Percentiles rank a stretch among this genome's conserved stretches.
These are phyloP conservation scores for Monosporozyma aquatica DNA, from an alignment of 805 yeast species.

Conservation along the genomic window DNA sequence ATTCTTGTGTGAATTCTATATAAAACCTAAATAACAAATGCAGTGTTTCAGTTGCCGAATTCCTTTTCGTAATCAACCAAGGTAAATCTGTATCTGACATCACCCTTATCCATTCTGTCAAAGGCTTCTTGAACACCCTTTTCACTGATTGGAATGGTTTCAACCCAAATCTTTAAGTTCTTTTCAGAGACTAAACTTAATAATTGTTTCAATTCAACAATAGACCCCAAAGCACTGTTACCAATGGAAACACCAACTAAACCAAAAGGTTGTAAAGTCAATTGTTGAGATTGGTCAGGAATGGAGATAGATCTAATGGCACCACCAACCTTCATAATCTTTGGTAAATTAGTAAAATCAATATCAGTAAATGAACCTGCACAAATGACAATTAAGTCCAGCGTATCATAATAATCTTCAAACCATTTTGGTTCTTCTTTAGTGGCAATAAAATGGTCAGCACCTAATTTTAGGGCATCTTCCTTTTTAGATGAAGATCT, in stretches of 20 bases:
- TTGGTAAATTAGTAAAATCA: slow-evolving; percentile 30
- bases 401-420: slow-evolving; percentile 25
- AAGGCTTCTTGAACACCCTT: slow-evolving; percentile 37
- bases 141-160: slow-evolving; percentile 40
- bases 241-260: slow-evolving; percentile 23
- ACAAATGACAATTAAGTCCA: slow-evolving; percentile 43
- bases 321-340: slow-evolving; percentile 28
- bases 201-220: slow-evolving; percentile 39
- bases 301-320: slow-evolving; percentile 28
- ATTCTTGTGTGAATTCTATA: background rate
- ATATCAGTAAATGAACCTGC: slow-evolving; percentile 37
- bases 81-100: slow-evolving; percentile 47
- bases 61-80: slow-evolving; percentile 40
- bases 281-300: slow-evolving; percentile 13
- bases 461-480: slow-evolving; percentile 45
- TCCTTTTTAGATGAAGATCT: slow-evolving; percentile 41
- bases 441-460: slow-evolving; percentile 47
- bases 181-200: slow-evolving; percentile 40
- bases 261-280: slow-evolving; percentile 14
- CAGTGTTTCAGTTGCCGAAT: slow-evolving; percentile 7
- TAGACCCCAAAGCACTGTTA: slow-evolving; percentile 37
- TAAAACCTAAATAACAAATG: background rate
- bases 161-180: slow-evolving; percentile 43
- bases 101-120: slow-evolving; percentile 41
- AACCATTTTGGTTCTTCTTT: slow-evolving; percentile 39